Conservation (phyloP, 495 filamentous ascomycete species). For the Baudoinia panamericana region DNA sequence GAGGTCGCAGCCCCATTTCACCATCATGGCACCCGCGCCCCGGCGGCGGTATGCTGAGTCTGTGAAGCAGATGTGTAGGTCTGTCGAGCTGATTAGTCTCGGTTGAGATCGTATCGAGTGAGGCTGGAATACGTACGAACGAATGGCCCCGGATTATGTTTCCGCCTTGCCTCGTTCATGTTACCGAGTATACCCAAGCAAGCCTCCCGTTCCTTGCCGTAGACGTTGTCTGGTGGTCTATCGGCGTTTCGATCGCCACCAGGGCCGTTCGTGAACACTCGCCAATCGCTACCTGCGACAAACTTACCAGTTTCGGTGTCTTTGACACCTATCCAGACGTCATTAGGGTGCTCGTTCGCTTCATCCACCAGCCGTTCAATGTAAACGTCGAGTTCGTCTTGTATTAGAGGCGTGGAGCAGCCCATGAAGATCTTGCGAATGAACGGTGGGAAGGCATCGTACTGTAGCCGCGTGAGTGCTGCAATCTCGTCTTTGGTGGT, state of each 20-base stretch:
- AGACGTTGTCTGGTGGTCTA: slow-evolving; percentile 1
- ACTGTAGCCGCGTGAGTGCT: slow-evolving; percentile 1
- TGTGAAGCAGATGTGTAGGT: slow-evolving; percentile 20
- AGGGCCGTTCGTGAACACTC: slow-evolving; percentile 2
- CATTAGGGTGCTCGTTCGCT: slow-evolving; percentile 4
- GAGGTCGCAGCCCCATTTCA: slow-evolving; percentile 19
- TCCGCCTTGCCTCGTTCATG: background rate
- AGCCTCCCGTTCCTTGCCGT: slow-evolving; percentile 3
- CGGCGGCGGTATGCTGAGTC: slow-evolving; percentile 9
- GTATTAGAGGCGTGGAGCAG: background rate
- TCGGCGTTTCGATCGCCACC: background rate
- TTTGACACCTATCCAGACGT: slow-evolving; percentile 10
- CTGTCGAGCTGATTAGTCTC: slow-evolving; percentile 1
- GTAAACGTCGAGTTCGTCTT: background rate
- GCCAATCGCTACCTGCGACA: slow-evolving; percentile 11
- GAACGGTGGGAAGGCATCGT: slow-evolving; percentile 9
- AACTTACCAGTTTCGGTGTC: slow-evolving; percentile 5
- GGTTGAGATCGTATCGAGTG: background rate
- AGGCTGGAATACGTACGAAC: slow-evolving; percentile 4
- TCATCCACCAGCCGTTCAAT: background rate
- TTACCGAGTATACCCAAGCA: background rate
- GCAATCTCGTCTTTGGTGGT: slow-evolving; percentile 9
- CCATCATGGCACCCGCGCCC: slow-evolving; percentile 15
- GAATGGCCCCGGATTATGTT: slow-evolving; percentile 6
- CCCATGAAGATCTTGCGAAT: slow-evolving; percentile 11